Conservation (phyloP, 1,284 basidiomycete genomes). For the Cutaneotrichosporon daszewskae region DNA sequence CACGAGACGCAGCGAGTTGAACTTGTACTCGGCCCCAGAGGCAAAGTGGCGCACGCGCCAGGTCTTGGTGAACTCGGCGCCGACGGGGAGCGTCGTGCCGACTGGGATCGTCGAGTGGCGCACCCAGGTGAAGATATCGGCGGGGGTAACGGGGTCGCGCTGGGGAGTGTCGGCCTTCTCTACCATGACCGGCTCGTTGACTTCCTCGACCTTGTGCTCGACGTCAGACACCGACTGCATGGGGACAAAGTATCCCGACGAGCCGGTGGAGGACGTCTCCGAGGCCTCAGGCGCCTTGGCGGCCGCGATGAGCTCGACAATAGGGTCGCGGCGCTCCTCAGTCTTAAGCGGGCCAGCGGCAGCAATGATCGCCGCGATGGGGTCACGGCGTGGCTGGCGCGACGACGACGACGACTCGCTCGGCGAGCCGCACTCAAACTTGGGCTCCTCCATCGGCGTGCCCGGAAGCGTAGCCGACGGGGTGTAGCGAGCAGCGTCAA, state of each 20-base stretch:
- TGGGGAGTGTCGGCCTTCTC: conserved; percentile 2
- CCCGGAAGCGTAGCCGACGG: too few species aligned
- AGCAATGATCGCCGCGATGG: conserved; percentile 7
- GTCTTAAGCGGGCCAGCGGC: background rate
- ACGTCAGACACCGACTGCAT: too few species aligned
- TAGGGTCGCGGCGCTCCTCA: conserved; percentile 4
- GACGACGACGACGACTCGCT: too few species aligned
- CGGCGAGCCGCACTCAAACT: too few species aligned
- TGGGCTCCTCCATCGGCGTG: too few species aligned
- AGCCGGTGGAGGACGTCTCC: too few species aligned
- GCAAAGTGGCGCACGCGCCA: conserved; percentile 42
- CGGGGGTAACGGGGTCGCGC: conserved; percentile 3
- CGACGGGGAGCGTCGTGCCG: conserved; percentile 33
- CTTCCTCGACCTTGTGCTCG: background rate
- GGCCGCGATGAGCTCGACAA: conserved; percentile 6
- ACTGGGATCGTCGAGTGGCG: conserved; percentile 38
- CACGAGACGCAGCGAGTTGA: conserved; percentile 29
- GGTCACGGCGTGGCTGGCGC: conserved; percentile 4
- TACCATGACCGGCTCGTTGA: conserved; percentile 4
- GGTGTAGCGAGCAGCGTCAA: too few species aligned
- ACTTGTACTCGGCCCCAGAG: conserved; percentile 32
- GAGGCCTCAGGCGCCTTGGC: background rate
- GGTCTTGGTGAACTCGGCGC: conserved; percentile 43
- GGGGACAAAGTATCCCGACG: too few species aligned
- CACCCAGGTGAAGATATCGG: conserved; percentile 41